These are phyloP conservation scores for Parmelia sp. DNA, from an alignment of 495 filamentous ascomycete species.

Conservation along the genomic window DNA sequence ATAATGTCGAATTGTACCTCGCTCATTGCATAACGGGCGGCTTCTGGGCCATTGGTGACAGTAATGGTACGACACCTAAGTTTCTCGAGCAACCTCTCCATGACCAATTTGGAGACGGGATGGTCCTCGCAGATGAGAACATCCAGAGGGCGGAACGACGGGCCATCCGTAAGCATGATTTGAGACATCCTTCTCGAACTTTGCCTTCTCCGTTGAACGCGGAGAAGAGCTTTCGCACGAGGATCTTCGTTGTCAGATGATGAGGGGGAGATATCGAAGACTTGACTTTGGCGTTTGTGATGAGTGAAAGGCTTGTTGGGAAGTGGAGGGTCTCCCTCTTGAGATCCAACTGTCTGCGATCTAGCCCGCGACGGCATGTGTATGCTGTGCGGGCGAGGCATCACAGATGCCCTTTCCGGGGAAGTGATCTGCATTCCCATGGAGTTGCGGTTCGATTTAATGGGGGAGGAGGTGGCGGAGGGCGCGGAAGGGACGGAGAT, in stretches of 20 bases:
- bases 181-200: conserved; percentile 88
- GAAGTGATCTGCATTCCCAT: conserved; percentile 41
- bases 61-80: conserved; percentile 91
- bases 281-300: conserved; percentile 85
- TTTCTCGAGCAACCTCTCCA: conserved; percentile 95
- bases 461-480: conserved; percentile 66
- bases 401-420: conserved; percentile 43
- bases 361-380: conserved; percentile 53
- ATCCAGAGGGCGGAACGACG: conserved; percentile 83
- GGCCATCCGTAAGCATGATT: conserved; percentile 73
- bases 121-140: conserved; percentile 97
- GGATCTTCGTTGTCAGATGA: conserved; percentile 97
- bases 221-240: conserved; percentile 81
- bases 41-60: conserved; percentile 80
- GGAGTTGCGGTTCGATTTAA: conserved; percentile 60
- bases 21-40: conserved; percentile 82
- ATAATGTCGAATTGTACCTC: conserved; percentile 95
- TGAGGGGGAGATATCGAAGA: conserved; percentile 93
- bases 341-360: conserved; percentile 89
- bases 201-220: conserved; percentile 85
- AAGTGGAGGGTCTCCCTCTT: conserved; percentile 65
- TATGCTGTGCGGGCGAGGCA: conserved; percentile 41
- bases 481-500: conserved; percentile 56
- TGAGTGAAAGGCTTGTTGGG: conserved; percentile 64
- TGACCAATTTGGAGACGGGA: conserved; percentile 91